Evolutionary conservation across 2,329 filamentous ascomycete species (phyloP).

Genomic region (Aspergillus viridinutans): DNA sequence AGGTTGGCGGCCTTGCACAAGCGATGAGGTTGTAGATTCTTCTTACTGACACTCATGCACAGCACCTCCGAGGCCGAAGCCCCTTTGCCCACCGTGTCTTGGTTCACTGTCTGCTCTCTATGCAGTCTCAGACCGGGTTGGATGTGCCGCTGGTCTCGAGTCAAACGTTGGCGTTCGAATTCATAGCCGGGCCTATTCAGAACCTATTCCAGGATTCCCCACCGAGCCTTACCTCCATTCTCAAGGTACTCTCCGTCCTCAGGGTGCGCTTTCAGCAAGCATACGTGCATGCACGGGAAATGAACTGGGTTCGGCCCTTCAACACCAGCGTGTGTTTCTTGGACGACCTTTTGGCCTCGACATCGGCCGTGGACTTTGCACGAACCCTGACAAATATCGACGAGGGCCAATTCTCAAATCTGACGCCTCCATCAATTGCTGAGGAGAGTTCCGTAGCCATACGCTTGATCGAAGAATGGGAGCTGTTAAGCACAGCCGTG

Average conservation of each 20-base stretch:
- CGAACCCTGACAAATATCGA: constrained; percentile 28
- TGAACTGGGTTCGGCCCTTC: constrained; percentile 34
- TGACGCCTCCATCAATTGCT: constrained; percentile 23
- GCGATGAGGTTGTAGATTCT: neutral
- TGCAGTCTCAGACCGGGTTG: constrained; percentile 15
- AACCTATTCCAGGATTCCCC: constrained; percentile 30
- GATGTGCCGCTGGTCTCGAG: constrained; percentile 7
- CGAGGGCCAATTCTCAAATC: constrained; percentile 25
- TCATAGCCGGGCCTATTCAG: constrained; percentile 38
- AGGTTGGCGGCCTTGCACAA: constrained; percentile 20
- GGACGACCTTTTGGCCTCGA: constrained; percentile 31
- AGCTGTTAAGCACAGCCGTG: constrained; percentile 26
- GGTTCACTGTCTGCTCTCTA: constrained; percentile 24
- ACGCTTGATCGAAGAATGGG: constrained; percentile 28
- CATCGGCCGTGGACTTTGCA: constrained; percentile 30
- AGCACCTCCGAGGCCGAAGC: constrained; percentile 34
- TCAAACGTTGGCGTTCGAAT: constrained; percentile 25
- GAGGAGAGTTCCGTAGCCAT: constrained; percentile 19
- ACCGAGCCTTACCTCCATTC: constrained; percentile 26
- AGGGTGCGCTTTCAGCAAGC: constrained; percentile 30
- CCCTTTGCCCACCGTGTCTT: constrained; percentile 38
- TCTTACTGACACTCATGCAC: constrained; percentile 1
- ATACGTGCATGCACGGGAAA: constrained; percentile 31
- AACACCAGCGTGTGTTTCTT: constrained; percentile 29
- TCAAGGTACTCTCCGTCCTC: constrained; percentile 36